Evolutionary conservation across 257 asterid genomes (phyloP), one percentile per base, ranked within the genome.

Genomic region (Jaltomata sinuosa): DNA sequence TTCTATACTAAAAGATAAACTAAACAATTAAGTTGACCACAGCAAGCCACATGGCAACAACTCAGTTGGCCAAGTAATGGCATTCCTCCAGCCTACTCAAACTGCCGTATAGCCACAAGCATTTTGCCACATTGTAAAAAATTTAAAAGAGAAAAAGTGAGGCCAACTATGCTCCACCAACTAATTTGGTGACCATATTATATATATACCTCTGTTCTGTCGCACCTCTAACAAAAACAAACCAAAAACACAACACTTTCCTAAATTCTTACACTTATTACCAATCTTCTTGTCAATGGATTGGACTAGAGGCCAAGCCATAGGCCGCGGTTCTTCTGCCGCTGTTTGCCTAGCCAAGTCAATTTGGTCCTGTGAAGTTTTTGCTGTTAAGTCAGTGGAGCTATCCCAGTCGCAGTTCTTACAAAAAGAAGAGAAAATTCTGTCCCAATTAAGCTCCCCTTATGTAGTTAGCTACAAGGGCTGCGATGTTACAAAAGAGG

Each of bases 251-350:
- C 21, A 11, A 36, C 79, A 18, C 57, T 61, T 36, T 69, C 79
- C 80, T 32, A 54, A 19, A 32, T 31, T 76, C 36, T 8, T 61
- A 25, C 59, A 85, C 36, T 4, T 53, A 36, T 4, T 47, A 83
- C 62, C n/a, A 36, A 57, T 42, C 42, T 38, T 38, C 42, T 38
- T 38, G 50, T 29, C 83, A 40, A 94, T 94, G 99, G 89, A 87
- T 10, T 95, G 98, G 99, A 91, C 83, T 11, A 91, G 98, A 88
- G 97, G 99, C 49, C 92, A 82, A 68, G 77, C 53, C 5, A 87
- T 95, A 38, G 99, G 97, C 84, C 91, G 85, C 31, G 99, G 99
- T 16, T 87, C 97, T 42, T 79, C 98, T 2, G 98, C 97, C 85
- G 55, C 91, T 32, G 98, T 95, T 61, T 93, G 90, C 2, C 49